Percentiles rank a stretch among this genome's conserved stretches.
phyloP scores from a whole-genome alignment of 2,329 filamentous ascomycete genomes.

The Sporothrix pallida region DNA sequence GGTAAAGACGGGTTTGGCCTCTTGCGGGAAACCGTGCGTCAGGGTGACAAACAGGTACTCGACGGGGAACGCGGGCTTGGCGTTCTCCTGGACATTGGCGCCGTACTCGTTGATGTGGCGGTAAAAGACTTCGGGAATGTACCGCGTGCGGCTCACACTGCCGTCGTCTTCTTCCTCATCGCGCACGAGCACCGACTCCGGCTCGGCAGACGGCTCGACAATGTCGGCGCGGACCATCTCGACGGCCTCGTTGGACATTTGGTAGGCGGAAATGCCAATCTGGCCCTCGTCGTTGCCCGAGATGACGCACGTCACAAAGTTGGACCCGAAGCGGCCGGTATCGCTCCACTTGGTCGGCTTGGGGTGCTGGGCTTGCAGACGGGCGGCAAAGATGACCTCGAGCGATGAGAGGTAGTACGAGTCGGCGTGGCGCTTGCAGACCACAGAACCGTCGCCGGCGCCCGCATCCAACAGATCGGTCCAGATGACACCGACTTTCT shows the following conservation, averaged over 20 bases:
- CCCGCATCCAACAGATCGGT: conserved; percentile 88
- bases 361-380: conserved; percentile 85
- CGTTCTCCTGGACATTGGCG: conserved; percentile 94
- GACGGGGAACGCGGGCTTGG: conserved; percentile 93
- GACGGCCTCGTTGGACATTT: conserved; percentile 92
- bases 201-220: conserved; percentile 92
- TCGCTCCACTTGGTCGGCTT: conserved; percentile 97
- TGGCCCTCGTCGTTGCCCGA: conserved; percentile 90
- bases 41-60: conserved; percentile 96
- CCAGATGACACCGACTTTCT: conserved; percentile 91
- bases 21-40: conserved; percentile 91
- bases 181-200: conserved; percentile 90
- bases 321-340: conserved; percentile 89
- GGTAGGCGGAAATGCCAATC: conserved; percentile 89
- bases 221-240: conserved; percentile 97
- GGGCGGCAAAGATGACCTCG: conserved; percentile 86
- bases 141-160: conserved; percentile 71
- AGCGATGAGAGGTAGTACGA: conserved; percentile 93
- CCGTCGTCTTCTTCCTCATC: conserved; percentile 85
- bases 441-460: conserved; percentile 78
- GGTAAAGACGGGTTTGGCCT: conserved; percentile 77
- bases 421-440: conserved; percentile 95
- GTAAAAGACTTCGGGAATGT: conserved; percentile 98
- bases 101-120: conserved; percentile 95
- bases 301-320: conserved; percentile 95